These are phyloP conservation scores for Aspergillus japonicus DNA, from an alignment of 2,329 filamentous ascomycete species.

Conservation along the genomic window DNA sequence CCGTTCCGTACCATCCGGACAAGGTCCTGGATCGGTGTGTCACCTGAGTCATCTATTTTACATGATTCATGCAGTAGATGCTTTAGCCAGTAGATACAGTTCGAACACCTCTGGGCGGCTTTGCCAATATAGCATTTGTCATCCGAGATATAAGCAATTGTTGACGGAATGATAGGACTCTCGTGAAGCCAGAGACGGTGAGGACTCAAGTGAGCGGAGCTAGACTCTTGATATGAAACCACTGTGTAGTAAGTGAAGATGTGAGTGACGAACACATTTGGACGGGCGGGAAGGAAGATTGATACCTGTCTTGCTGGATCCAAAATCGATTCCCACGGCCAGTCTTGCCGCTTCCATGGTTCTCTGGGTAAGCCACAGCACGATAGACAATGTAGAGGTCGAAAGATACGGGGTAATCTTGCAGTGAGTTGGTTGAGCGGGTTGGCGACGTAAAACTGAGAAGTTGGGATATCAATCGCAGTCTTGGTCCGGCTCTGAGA, in stretches of 20 bases:
- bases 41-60: neutral
- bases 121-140: neutral
- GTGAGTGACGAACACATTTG: neutral
- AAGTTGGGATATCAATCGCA: neutral
- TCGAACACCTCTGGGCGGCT: neutral
- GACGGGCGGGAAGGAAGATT: too few species aligned
- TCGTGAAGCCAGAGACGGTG: neutral
- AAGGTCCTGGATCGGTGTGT: neutral
- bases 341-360: neutral
- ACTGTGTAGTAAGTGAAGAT: neutral
- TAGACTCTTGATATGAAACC: neutral
- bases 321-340: neutral
- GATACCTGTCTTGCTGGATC: neutral
- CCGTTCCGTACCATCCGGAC: neutral
- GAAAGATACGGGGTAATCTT: neutral
- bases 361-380: too few species aligned
- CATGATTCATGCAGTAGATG: neutral
- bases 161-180: neutral
- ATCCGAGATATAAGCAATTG: neutral
- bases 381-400: too few species aligned
- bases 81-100: neutral
- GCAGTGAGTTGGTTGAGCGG: neutral
- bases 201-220: neutral
- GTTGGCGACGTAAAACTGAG: neutral
- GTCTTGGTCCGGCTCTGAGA: too few species aligned